These are phyloP conservation scores for Gamarada debralockiae DNA, from an alignment of 495 filamentous ascomycete genomes.

Conservation along the genomic window DNA sequence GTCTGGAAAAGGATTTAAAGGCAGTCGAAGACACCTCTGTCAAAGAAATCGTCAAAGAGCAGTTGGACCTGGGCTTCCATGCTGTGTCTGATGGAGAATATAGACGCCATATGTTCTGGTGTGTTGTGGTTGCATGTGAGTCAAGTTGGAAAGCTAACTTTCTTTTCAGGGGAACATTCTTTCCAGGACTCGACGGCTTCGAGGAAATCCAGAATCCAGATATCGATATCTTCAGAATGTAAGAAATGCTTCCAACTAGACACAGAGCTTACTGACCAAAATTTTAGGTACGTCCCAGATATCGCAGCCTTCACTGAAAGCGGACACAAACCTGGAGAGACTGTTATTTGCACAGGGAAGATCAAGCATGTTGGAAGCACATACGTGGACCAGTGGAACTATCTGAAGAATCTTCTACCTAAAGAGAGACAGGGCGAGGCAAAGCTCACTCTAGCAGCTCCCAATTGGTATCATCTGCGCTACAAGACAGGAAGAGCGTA, in stretches of 20 bases:
- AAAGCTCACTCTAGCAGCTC: constrained; percentile 71
- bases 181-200: constrained; percentile 70
- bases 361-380: constrained; percentile 62
- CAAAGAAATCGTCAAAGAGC: constrained; percentile 59
- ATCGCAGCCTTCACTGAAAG: constrained; percentile 68
- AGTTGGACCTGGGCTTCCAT: constrained; percentile 63
- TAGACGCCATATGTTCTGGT: constrained; percentile 56
- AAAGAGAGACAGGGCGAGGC: constrained; percentile 56
- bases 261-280: too few species aligned
- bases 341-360: constrained; percentile 66
- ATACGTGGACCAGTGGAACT: constrained; percentile 64
- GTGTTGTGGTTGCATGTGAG: neutral
- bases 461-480: constrained; percentile 71
- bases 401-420: constrained; percentile 58
- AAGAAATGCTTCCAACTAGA: too few species aligned
- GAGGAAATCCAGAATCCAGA: constrained; percentile 56
- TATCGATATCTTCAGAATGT: constrained; percentile 57
- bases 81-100: constrained; percentile 76
- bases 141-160: neutral
- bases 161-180: constrained; percentile 61
- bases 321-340: constrained; percentile 72
- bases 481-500: constrained; percentile 69
- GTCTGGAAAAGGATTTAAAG: constrained; percentile 36
- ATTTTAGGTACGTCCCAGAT: constrained; percentile 62
- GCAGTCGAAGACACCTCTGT: constrained; percentile 63